These are phyloP conservation scores for Rhododendron ovatum DNA, from an alignment of 148 eudicot species.

Conservation along the genomic window DNA sequence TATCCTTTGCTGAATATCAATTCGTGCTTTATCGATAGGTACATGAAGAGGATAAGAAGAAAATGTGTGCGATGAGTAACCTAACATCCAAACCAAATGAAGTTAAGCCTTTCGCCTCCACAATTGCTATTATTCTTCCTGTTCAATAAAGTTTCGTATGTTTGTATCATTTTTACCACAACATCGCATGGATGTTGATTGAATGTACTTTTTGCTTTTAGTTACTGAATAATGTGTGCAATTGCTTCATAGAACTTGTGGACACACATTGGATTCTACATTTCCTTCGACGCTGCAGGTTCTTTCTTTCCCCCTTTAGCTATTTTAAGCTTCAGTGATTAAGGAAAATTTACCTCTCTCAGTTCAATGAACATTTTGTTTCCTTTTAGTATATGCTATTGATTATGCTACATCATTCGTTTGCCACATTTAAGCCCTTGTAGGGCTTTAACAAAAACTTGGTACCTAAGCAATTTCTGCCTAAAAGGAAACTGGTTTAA, in stretches of 20 bases:
- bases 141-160: background rate
- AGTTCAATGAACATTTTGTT: background rate
- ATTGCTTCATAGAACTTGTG: background rate
- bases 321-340: background rate
- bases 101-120: background rate
- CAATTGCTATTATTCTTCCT: background rate
- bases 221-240: background rate
- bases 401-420: conserved; percentile 4
- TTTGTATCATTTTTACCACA: background rate
- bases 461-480: conserved; percentile 52
- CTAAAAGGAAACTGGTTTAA: background rate
- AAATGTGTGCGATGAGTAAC: background rate
- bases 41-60: background rate
- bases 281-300: background rate
- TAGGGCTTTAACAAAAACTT: conserved; percentile 31
- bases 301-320: background rate
- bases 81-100: background rate
- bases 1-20: background rate
- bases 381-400: background rate
- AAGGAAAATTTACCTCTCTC: background rate
- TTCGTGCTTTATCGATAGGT: background rate
- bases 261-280: background rate
- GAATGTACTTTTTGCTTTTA: background rate
- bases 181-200: background rate
- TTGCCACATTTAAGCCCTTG: conserved; percentile 8